Percentiles rank a stretch among this genome's conserved stretches.
phyloP scores from a whole-genome alignment of 2,329 filamentous ascomycete species.

The Colletotrichum shisoi region DNA sequence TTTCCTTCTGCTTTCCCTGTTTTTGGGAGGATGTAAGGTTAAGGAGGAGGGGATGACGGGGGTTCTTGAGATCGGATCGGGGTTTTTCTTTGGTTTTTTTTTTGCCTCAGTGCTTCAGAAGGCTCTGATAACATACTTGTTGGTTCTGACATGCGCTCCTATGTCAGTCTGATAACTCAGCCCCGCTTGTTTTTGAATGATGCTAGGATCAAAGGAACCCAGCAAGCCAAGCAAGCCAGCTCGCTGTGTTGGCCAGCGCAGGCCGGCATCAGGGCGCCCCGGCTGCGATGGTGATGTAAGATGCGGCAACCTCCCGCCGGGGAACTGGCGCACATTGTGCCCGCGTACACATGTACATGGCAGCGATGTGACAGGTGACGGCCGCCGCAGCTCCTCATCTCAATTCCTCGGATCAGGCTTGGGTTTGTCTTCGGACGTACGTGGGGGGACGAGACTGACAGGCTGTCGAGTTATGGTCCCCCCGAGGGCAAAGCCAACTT shows the following conservation, averaged over 20 bases:
- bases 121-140: neutral
- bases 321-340: neutral
- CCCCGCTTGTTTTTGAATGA: slow-evolving; percentile 13
- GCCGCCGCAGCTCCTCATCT: neutral
- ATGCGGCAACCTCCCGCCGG: slow-evolving; percentile 28
- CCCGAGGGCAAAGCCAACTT: neutral
- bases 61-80: slow-evolving; percentile 26
- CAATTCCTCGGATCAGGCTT: neutral
- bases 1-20: slow-evolving; percentile 16
- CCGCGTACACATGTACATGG: slow-evolving; percentile 17
- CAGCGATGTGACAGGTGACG: slow-evolving; percentile 11
- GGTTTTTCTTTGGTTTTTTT: too few relatives aligned
- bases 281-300: slow-evolving; percentile 29
- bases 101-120: neutral
- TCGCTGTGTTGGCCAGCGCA: neutral
- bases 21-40: neutral
- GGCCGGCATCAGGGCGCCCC: neutral
- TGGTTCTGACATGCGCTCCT: neutral
- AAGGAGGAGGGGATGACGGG: too few relatives aligned
- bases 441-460: neutral
- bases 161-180: neutral
- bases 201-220: neutral
- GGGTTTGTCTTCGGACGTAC: too few relatives aligned
- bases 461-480: neutral
- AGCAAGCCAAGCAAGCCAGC: neutral